Base-by-base conservation (phyloP, 495 filamentous ascomycete genomes). In the Aeminium ludgeri region DNA sequence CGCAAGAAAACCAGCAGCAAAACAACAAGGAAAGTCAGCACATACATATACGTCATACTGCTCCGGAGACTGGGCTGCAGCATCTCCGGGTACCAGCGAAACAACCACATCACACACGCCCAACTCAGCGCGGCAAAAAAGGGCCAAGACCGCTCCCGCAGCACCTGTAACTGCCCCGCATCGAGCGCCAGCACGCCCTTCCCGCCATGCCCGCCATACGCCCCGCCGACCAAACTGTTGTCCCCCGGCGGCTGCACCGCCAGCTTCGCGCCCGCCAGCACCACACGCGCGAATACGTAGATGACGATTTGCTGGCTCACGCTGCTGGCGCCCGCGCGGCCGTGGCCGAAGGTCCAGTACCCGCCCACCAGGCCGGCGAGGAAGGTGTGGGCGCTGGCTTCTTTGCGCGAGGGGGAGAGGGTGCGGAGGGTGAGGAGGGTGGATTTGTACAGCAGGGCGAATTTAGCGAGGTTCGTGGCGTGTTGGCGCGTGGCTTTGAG, bases 31-130 rank as follows among this genome's bases (percentile, higher is more conserved):
- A 41, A n/a, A n/a, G n/a, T n/a, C n/a, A n/a, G n/a, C n/a, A 43
- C 75, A 58, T 83, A 96, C 72, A 99, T 92, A 59, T 96, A 99
- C 45, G 76, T 79, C 89, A 99, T 99, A 64, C 87, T 95, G 61
- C 79, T 86, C 59, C 85, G 71, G 64, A 99, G 62, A 59, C 86
- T 93, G 35, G 74, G 70, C 63, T 91, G 87, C 53, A 99, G 65
- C 19, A 76, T 82, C 45, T 89, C 82, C 8, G 86, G 82, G 63
- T 95, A 73, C 76, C 80, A 85, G 44, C 80, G 70, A 67, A 93
- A 99, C 30, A 96, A 59, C 61, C 86, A 89, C 89, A 99, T 99
- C 40, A 99, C 87, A 31, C 68, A 56, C 0, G 77, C 89, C 89
- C 89, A 99, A 51, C 76, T 86, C 40, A 83, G 35, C 44, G 73